These are phyloP conservation scores for Marasmius tenuissimus DNA, from an alignment of 1,284 basidiomycete genomes.

Conservation along the genomic window DNA sequence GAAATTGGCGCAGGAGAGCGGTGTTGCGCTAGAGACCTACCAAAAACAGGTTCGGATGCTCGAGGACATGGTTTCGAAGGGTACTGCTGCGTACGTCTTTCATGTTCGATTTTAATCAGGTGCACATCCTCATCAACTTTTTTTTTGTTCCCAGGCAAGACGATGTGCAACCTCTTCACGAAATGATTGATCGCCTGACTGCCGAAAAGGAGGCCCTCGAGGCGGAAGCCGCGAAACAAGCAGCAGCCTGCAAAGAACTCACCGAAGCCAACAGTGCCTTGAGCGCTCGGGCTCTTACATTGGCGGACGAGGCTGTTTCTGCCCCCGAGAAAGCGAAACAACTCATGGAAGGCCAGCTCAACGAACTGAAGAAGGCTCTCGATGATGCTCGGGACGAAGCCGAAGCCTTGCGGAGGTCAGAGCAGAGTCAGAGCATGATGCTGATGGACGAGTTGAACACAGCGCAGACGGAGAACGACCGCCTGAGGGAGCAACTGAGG, in stretches of 20 bases:
- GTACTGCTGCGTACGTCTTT: constrained; percentile 59
- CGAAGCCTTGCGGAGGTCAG: constrained; percentile 58
- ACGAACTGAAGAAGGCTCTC: constrained; percentile 42
- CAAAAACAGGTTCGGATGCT: constrained; percentile 81
- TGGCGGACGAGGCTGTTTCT: constrained; percentile 75
- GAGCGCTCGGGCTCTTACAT: constrained; percentile 66
- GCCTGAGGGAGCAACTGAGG: constrained; percentile 66
- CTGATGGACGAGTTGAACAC: constrained; percentile 78
- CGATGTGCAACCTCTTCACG: constrained; percentile 65
- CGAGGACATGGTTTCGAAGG: constrained; percentile 62
- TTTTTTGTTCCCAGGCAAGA: constrained; percentile 51
- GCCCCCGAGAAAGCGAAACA: constrained; percentile 57
- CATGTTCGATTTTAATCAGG: constrained; percentile 3
- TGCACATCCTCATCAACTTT: neutral
- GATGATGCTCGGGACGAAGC: constrained; percentile 50
- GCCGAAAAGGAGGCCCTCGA: constrained; percentile 72
- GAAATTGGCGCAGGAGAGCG: constrained; percentile 83
- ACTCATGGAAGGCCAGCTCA: constrained; percentile 54
- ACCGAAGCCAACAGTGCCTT: constrained; percentile 76
- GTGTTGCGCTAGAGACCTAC: constrained; percentile 78
- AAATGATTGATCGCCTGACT: constrained; percentile 56
- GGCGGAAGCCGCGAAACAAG: constrained; percentile 66
- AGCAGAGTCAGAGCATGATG: constrained; percentile 69
- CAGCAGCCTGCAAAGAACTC: constrained; percentile 69
- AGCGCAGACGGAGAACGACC: constrained; percentile 75